A percentile compares a stretch with the other conserved stretches of the same genome.
These are phyloP conservation scores for Penicillium brasilianum DNA, from an alignment of 2,329 filamentous ascomycete genomes.

Conservation along the genomic window DNA sequence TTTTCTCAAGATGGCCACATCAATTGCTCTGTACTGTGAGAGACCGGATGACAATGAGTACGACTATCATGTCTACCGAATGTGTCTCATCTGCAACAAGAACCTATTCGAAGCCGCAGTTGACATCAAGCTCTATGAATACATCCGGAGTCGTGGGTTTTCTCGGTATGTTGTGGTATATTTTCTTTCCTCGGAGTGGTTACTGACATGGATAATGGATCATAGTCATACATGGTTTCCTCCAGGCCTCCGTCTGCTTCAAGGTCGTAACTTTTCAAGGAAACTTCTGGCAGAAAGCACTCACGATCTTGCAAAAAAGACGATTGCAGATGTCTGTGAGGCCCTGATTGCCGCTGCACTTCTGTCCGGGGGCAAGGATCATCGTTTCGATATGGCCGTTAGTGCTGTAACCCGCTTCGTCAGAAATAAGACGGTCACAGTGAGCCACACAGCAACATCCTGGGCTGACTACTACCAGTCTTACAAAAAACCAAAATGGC, in stretches of 20 bases:
- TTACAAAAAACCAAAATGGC: conserved; percentile 75
- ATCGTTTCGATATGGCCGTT: conserved; percentile 64
- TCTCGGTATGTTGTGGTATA: conserved; percentile 60
- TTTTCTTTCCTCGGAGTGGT: background rate
- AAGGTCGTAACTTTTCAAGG: conserved; percentile 68
- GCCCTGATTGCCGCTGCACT: conserved; percentile 87
- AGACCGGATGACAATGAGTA: conserved; percentile 81
- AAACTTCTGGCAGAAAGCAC: conserved; percentile 48
- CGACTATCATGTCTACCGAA: conserved; percentile 85
- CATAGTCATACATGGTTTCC: conserved; percentile 83
- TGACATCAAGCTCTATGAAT: conserved; percentile 69
- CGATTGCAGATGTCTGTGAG: conserved; percentile 91
- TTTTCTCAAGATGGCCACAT: conserved; percentile 94
- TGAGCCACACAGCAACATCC: conserved; percentile 69
- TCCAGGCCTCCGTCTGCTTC: conserved; percentile 71
- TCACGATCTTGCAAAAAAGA: conserved; percentile 82
- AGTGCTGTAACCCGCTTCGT: conserved; percentile 66
- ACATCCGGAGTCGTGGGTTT: conserved; percentile 82
- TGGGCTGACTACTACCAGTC: conserved; percentile 75
- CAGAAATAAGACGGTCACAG: conserved; percentile 52
- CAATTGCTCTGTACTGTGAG: conserved; percentile 79
- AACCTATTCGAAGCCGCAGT: conserved; percentile 82
- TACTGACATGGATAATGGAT: conserved; percentile 19
- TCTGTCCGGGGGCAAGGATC: conserved; percentile 57
- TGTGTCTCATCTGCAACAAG: conserved; percentile 88